Evolutionary conservation across 371 early-diverging fungal species (phyloP).

Genomic region (Apophysomyces ossiformis): DNA sequence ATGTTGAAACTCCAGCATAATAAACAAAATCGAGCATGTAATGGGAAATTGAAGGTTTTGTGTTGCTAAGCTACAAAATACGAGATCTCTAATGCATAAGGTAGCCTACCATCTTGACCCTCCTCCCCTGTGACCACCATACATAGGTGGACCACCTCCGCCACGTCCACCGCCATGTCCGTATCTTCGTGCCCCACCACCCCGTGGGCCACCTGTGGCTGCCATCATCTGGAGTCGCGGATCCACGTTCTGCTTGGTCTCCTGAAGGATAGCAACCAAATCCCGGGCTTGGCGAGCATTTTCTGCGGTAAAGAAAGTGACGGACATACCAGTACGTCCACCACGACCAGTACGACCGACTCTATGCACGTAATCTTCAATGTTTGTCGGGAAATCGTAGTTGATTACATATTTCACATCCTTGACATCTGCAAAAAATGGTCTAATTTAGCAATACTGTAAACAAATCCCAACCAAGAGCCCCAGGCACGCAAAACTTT

Average conservation of each 20-base stretch:
- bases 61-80: conserved; percentile 6
- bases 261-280: conserved; percentile 88
- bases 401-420: conserved; percentile 96
- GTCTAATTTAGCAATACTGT: conserved; percentile 10
- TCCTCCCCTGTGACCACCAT: conserved; percentile 40
- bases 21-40: conserved; percentile 3
- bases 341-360: conserved; percentile 99
- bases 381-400: conserved; percentile 95
- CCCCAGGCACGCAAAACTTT: conserved; percentile 24
- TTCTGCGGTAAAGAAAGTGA: conserved; percentile 96
- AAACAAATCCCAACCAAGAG: conserved; percentile 16
- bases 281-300: conserved; percentile 91
- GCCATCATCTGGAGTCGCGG: conserved; percentile 85
- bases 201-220: conserved; percentile 38
- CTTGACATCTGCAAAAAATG: conserved; percentile 74
- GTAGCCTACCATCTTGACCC: conserved; percentile 13
- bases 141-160: conserved; percentile 43
- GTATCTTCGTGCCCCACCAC: conserved; percentile 53
- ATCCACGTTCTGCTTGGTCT: conserved; percentile 95
- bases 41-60: neutral
- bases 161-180: conserved; percentile 53
- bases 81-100: conserved; percentile 6
- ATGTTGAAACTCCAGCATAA: neutral
- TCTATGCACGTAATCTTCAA: conserved; percentile 97
- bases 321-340: conserved; percentile 90